These are phyloP conservation scores for Boletus pseudopeckii DNA, from an alignment of 768 basidiomycete genomes.

Conservation along the genomic window DNA sequence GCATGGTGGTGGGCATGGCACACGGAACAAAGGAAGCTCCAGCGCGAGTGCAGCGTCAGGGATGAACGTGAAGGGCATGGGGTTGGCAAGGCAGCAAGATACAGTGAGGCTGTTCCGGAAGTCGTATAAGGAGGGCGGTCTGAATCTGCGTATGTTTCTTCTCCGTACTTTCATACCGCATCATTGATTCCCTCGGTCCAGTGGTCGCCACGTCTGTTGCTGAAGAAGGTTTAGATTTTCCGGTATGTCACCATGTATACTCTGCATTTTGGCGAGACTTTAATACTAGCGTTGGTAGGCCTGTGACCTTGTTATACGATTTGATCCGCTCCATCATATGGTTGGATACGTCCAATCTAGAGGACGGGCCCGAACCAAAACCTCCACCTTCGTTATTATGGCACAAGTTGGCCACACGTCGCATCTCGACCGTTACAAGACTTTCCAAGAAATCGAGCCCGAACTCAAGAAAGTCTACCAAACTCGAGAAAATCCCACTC, in stretches of 20 bases:
- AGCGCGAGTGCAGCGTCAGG: conserved; percentile 21
- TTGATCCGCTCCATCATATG: conserved; percentile 79
- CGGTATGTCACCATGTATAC: conserved; percentile 40
- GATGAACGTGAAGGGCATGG: conserved; percentile 49
- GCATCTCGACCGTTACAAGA: conserved; percentile 56
- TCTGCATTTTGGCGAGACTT: background rate
- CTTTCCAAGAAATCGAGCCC: conserved; percentile 59
- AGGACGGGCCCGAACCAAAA: conserved; percentile 74
- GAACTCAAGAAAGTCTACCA: conserved; percentile 64
- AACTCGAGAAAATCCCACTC: conserved; percentile 38
- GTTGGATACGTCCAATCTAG: conserved; percentile 88
- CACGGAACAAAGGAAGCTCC: conserved; percentile 19
- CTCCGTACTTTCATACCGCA: background rate
- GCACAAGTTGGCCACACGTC: conserved; percentile 56
- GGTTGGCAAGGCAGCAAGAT: conserved; percentile 50
- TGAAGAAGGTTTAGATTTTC: conserved; percentile 91
- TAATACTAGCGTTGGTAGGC: conserved; percentile 44
- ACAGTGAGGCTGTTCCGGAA: conserved; percentile 63
- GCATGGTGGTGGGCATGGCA: conserved; percentile 45
- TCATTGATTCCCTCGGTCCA: conserved; percentile 19
- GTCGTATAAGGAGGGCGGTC: conserved; percentile 57
- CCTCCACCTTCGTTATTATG: conserved; percentile 81
- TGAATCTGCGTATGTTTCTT: conserved; percentile 61
- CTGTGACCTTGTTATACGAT: conserved; percentile 84
- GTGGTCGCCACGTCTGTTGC: conserved; percentile 86